phyloP scores from a whole-genome alignment of 1,284 basidiomycete genomes.

The Phellopilus nigrolimitatus region DNA sequence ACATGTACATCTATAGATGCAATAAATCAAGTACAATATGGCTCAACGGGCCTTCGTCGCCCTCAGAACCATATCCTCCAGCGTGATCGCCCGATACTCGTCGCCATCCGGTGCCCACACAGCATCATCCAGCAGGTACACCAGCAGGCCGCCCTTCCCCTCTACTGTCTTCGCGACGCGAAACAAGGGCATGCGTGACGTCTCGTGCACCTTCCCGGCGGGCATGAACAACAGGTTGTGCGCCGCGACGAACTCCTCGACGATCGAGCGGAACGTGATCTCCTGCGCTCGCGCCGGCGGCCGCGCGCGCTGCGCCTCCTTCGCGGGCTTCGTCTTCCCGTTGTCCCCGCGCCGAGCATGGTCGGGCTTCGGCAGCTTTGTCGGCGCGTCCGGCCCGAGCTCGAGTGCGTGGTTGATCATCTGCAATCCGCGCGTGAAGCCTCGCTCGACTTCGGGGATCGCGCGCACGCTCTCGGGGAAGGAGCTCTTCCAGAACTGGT shows the following conservation, averaged over 20 bases:
- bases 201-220: constrained; percentile 75
- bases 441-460: constrained; percentile 63
- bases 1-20: no score
- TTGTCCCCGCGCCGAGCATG: constrained; percentile 38
- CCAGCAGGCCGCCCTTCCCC: constrained; percentile 78
- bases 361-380: constrained; percentile 62
- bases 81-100: constrained; percentile 55
- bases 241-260: constrained; percentile 80
- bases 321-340: constrained; percentile 12
- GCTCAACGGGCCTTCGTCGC: constrained; percentile 35
- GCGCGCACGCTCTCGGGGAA: constrained; percentile 69
- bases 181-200: constrained; percentile 82
- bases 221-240: constrained; percentile 89
- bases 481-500: constrained; percentile 79
- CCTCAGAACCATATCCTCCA: constrained; percentile 68
- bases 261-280: constrained; percentile 88
- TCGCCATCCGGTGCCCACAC: constrained; percentile 68
- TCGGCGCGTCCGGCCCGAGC: constrained; percentile 69
- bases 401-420: constrained; percentile 92
- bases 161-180: constrained; percentile 73
- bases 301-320: constrained; percentile 27
- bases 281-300: constrained; percentile 56
- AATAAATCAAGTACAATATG: background rate
- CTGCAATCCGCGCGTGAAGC: constrained; percentile 82
- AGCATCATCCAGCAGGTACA: constrained; percentile 86